phyloP scores from a whole-genome alignment of 805 yeast species.

The Yarrowia keelungensis region DNA sequence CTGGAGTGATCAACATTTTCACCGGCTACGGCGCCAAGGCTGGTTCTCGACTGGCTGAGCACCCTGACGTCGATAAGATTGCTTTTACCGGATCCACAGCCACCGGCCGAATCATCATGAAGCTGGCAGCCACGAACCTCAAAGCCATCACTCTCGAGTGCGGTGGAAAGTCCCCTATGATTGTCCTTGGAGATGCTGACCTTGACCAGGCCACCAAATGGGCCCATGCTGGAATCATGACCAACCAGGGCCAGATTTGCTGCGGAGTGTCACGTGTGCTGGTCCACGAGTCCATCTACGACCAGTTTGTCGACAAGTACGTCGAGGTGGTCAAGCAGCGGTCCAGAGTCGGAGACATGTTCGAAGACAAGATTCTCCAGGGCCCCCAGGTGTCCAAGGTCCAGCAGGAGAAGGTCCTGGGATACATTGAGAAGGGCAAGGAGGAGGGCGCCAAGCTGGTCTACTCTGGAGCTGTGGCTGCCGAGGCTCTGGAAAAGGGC shows the following conservation, averaged over 20 bases:
- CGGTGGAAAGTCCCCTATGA: conserved; percentile 95
- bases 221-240: conserved; percentile 82
- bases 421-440: conserved; percentile 77
- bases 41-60: conserved; percentile 72
- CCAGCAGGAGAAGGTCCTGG: conserved; percentile 78
- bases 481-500: conserved; percentile 57
- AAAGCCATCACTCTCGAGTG: conserved; percentile 92
- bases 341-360: conserved; percentile 72
- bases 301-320: conserved; percentile 68
- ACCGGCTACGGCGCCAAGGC: conserved; percentile 72
- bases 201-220: conserved; percentile 74
- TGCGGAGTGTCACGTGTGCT: conserved; percentile 93
- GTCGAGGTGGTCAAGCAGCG: conserved; percentile 57
- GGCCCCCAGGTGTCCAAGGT: conserved; percentile 88
- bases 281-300: conserved; percentile 84
- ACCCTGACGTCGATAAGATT: conserved; percentile 75
- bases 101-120: conserved; percentile 82
- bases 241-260: conserved; percentile 96
- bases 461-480: conserved; percentile 73
- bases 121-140: conserved; percentile 72
- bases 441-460: conserved; percentile 82
- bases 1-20: conserved; percentile 75
- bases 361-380: conserved; percentile 73
- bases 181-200: conserved; percentile 86
- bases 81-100: conserved; percentile 96